These are phyloP conservation scores for Nakazawaea anatomiae DNA, from an alignment of 805 yeast genomes.

Conservation along the genomic window DNA sequence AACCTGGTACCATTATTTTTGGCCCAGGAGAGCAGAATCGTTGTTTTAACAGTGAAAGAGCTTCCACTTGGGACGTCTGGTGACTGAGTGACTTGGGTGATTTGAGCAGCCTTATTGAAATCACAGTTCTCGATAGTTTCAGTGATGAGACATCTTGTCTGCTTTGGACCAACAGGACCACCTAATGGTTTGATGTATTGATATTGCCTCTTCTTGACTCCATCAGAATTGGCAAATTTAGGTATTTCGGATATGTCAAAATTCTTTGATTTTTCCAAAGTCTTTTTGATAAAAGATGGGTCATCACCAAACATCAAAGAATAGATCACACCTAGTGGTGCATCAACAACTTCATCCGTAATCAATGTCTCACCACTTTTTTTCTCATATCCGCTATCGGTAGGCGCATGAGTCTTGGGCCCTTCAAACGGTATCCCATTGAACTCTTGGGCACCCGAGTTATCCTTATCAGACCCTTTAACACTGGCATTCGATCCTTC, in stretches of 20 bases:
- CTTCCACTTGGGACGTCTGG: constrained; percentile 85
- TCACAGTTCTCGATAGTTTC: constrained; percentile 54
- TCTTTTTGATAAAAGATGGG: constrained; percentile 32
- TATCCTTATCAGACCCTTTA: constrained; percentile 13
- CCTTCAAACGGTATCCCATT: constrained; percentile 37
- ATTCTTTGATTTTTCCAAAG: constrained; percentile 59
- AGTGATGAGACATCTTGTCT: constrained; percentile 58
- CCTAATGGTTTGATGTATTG: constrained; percentile 58
- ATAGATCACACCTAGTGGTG: constrained; percentile 62
- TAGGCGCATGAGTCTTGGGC: constrained; percentile 26
- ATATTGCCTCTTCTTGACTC: constrained; percentile 37
- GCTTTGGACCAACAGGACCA: constrained; percentile 72
- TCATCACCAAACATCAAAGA: constrained; percentile 60
- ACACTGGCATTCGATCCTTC: constrained; percentile 10
- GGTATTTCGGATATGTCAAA: constrained; percentile 48
- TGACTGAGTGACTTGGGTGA: constrained; percentile 54
- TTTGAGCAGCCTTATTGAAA: constrained; percentile 38
- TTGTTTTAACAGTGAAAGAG: constrained; percentile 57
- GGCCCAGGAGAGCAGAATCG: constrained; percentile 58
- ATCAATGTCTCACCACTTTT: constrained; percentile 49
- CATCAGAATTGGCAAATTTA: constrained; percentile 25
- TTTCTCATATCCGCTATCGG: constrained; percentile 35
- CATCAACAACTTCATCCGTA: constrained; percentile 44
- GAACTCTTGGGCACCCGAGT: constrained; percentile 21
- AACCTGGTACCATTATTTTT: constrained; percentile 46